Evolutionary conservation across 1,284 basidiomycete species (phyloP).

Genomic region (Sporisorium exsertum): DNA sequence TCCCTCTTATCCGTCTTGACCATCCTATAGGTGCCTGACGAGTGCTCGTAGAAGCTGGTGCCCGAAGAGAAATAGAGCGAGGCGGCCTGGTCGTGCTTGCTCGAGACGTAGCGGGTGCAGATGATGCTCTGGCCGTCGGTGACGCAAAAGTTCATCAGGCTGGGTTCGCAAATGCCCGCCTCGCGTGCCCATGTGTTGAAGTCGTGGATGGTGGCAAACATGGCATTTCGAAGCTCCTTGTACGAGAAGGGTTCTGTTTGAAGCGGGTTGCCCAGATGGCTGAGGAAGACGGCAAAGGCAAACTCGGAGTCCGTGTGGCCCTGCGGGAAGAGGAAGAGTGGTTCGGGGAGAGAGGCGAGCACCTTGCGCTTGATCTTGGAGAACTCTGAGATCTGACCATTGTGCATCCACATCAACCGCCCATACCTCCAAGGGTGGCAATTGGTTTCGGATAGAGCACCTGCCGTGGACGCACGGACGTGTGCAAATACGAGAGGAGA

Average conservation of each 20-base stretch:
- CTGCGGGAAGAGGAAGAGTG: slow-evolving; percentile 61
- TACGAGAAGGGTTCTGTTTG: slow-evolving; percentile 42
- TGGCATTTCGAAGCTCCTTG: slow-evolving; percentile 54
- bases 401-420: slow-evolving; percentile 68
- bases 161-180: slow-evolving; percentile 73
- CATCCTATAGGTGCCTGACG: slow-evolving; percentile 61
- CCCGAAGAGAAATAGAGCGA: slow-evolving; percentile 96
- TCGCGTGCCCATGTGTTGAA: slow-evolving; percentile 60
- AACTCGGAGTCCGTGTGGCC: slow-evolving; percentile 65
- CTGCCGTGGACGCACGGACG: slow-evolving; percentile 60
- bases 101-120: slow-evolving; percentile 93
- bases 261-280: slow-evolving; percentile 52
- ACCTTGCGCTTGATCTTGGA: slow-evolving; percentile 59
- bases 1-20: slow-evolving; percentile 94
- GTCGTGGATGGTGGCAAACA: slow-evolving; percentile 61
- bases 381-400: slow-evolving; percentile 64
- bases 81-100: slow-evolving; percentile 89
- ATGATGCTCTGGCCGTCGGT: slow-evolving; percentile 93
- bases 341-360: slow-evolving; percentile 53
- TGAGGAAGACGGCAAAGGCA: slow-evolving; percentile 64
- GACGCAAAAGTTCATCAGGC: slow-evolving; percentile 94
- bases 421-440: slow-evolving; percentile 67
- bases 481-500: slow-evolving; percentile 65
- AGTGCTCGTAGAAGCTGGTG: slow-evolving; percentile 87
- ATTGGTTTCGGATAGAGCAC: slow-evolving; percentile 64